phyloP scores from a whole-genome alignment of 2,329 filamentous ascomycete genomes.

The Fusarium annulatum region DNA sequence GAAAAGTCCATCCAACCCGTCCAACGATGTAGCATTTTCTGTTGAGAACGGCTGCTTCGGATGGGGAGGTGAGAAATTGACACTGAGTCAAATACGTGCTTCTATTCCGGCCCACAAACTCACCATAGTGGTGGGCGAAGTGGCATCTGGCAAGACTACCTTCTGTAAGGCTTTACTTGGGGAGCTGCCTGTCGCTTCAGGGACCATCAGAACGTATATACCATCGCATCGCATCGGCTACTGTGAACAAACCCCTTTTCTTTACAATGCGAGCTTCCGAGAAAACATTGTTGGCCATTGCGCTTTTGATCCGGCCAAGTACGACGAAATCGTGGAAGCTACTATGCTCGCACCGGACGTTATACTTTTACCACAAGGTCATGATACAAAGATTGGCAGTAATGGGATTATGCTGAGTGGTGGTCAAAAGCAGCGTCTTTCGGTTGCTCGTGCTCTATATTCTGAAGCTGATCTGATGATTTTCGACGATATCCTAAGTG shows the following conservation, averaged over 20 bases:
- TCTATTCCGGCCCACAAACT: conserved; percentile 37
- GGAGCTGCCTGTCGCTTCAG: conserved; percentile 41
- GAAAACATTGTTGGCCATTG: conserved; percentile 54
- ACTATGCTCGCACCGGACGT: conserved; percentile 50
- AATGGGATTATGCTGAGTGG: conserved; percentile 57
- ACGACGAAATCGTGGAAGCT: conserved; percentile 51
- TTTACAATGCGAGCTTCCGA: conserved; percentile 51
- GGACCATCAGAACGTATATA: conserved; percentile 22
- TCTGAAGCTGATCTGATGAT: conserved; percentile 53
- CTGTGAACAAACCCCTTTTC: conserved; percentile 49
- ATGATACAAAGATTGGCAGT: conserved; percentile 54
- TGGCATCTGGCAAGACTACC: conserved; percentile 52
- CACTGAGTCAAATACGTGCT: conserved; percentile 31
- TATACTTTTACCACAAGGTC: conserved; percentile 47
- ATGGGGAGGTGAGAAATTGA: conserved; percentile 42
- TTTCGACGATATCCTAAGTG: conserved; percentile 59
- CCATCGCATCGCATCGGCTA: conserved; percentile 43
- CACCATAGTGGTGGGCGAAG: conserved; percentile 53
- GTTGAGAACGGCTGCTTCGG: conserved; percentile 41
- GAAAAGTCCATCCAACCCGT: background rate
- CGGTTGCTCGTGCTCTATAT: conserved; percentile 59
- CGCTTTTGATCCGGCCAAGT: conserved; percentile 46
- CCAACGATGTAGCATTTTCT: conserved; percentile 7
- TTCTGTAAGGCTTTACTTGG: conserved; percentile 52
- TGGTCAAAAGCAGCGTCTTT: conserved; percentile 53